Evolutionary conservation across 2,329 filamentous ascomycete species (phyloP).

Genomic region (Fusarium zealandicum): DNA sequence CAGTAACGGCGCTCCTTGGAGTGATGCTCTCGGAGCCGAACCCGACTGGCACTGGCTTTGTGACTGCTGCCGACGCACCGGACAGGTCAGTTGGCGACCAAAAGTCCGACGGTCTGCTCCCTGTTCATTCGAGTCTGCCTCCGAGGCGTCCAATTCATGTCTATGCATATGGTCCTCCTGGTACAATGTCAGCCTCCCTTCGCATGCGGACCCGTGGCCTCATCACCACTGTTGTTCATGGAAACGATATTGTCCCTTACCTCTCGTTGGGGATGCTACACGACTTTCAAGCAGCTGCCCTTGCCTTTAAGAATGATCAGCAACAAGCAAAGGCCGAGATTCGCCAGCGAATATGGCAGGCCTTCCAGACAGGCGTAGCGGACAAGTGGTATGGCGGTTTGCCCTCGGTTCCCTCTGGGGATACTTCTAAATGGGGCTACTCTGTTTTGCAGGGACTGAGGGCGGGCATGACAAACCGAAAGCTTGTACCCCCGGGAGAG

Average conservation of each 20-base stretch:
- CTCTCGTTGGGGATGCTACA: slow-evolving; percentile 77
- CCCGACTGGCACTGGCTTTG: slow-evolving; percentile 62
- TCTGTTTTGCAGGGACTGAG: slow-evolving; percentile 71
- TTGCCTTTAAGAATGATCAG: slow-evolving; percentile 77
- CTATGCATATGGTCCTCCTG: slow-evolving; percentile 79
- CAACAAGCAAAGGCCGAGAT: slow-evolving; percentile 72
- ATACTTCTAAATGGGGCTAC: slow-evolving; percentile 74
- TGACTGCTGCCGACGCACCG: slow-evolving; percentile 63
- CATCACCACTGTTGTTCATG: slow-evolving; percentile 77
- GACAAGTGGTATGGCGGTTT: slow-evolving; percentile 66
- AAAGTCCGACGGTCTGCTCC: slow-evolving; percentile 37
- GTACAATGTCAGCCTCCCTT: slow-evolving; percentile 74
- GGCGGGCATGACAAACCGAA: slow-evolving; percentile 71
- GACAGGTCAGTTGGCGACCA: slow-evolving; percentile 49
- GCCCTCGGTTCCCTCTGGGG: slow-evolving; percentile 48
- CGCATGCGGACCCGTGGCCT: slow-evolving; percentile 74
- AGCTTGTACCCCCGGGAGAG: slow-evolving; percentile 78
- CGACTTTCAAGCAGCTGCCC: slow-evolving; percentile 74
- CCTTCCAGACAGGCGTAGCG: slow-evolving; percentile 66
- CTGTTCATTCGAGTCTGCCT: slow-evolving; percentile 62
- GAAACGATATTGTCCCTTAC: slow-evolving; percentile 75
- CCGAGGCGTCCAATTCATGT: slow-evolving; percentile 76
- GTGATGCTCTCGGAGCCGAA: slow-evolving; percentile 74
- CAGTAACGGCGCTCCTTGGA: slow-evolving; percentile 73
- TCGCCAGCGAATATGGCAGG: slow-evolving; percentile 69